These are phyloP conservation scores for Monosporozyma siamensis DNA, from an alignment of 805 yeast genomes.

Conservation along the genomic window DNA sequence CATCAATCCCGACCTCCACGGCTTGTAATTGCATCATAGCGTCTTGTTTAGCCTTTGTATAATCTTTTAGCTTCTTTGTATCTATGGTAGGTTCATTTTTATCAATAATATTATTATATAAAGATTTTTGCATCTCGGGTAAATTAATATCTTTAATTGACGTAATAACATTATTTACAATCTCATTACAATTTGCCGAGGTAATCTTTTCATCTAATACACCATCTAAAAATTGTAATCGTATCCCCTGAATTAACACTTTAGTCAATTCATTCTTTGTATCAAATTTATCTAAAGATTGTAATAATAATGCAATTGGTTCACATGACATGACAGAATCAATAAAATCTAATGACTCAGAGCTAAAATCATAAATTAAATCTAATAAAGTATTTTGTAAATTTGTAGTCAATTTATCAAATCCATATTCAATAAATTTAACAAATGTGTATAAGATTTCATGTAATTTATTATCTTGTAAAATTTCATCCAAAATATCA, in stretches of 20 bases:
- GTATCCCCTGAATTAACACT: constrained; percentile 32
- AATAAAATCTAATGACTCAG: constrained; percentile 49
- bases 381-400: constrained; percentile 47
- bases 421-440: constrained; percentile 24
- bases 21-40: constrained; percentile 51
- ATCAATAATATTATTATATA: constrained; percentile 6
- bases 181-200: constrained; percentile 14
- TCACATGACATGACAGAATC: constrained; percentile 14
- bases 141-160: constrained; percentile 29
- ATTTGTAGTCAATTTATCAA: constrained; percentile 30
- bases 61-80: constrained; percentile 27
- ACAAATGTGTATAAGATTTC: constrained; percentile 22
- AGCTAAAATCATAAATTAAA: constrained; percentile 49
- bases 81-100: constrained; percentile 8
- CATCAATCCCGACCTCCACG: constrained; percentile 62
- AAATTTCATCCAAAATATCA: constrained; percentile 41
- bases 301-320: constrained; percentile 4
- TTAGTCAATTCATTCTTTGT: constrained; percentile 27
- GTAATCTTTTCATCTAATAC: constrained; percentile 13
- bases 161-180: constrained; percentile 18
- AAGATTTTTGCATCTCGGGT: constrained; percentile 22
- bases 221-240: constrained; percentile 30
- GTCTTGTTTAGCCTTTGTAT: constrained; percentile 33
- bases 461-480: constrained; percentile 21
- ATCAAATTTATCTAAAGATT: neutral